phyloP scores from a whole-genome alignment of 2,329 filamentous ascomycete species.

The Xylariaceae sp. region DNA sequence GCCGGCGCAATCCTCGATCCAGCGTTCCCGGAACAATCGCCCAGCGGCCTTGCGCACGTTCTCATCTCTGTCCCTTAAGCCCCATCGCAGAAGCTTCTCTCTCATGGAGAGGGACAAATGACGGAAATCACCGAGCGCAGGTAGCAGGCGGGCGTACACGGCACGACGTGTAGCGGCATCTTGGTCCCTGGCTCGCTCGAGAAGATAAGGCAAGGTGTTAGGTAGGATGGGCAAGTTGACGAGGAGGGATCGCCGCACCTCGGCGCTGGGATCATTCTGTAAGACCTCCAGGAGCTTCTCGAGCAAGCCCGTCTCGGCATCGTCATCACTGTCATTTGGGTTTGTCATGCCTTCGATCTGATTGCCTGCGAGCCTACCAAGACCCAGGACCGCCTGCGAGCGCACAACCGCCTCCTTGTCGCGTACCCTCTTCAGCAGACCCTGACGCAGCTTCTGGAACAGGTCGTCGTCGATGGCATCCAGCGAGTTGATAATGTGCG shows the following conservation, averaged over 20 bases:
- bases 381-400: slow-evolving; percentile 82
- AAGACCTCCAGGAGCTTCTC: slow-evolving; percentile 81
- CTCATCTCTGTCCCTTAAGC: slow-evolving; percentile 87
- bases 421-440: slow-evolving; percentile 75
- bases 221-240: slow-evolving; percentile 85
- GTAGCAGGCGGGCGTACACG: slow-evolving; percentile 80
- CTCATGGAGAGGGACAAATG: slow-evolving; percentile 89
- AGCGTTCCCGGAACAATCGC: slow-evolving; percentile 86
- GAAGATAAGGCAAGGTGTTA: slow-evolving; percentile 74
- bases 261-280: slow-evolving; percentile 89
- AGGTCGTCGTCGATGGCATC: slow-evolving; percentile 89
- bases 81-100: slow-evolving; percentile 93
- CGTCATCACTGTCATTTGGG: slow-evolving; percentile 65
- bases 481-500: slow-evolving; percentile 86
- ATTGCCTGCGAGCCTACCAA: slow-evolving; percentile 78
- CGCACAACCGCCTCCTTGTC: slow-evolving; percentile 93
- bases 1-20: slow-evolving; percentile 92
- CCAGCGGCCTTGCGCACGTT: slow-evolving; percentile 88
- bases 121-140: slow-evolving; percentile 86
- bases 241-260: slow-evolving; percentile 82
- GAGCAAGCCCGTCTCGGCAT: slow-evolving; percentile 63
- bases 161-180: slow-evolving; percentile 79
- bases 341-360: slow-evolving; percentile 65
- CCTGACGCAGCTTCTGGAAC: slow-evolving; percentile 74
- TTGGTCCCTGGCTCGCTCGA: slow-evolving; percentile 85